Evolutionary conservation across 1,284 basidiomycete genomes (phyloP).

Genomic region (Trichosporon faecale): DNA sequence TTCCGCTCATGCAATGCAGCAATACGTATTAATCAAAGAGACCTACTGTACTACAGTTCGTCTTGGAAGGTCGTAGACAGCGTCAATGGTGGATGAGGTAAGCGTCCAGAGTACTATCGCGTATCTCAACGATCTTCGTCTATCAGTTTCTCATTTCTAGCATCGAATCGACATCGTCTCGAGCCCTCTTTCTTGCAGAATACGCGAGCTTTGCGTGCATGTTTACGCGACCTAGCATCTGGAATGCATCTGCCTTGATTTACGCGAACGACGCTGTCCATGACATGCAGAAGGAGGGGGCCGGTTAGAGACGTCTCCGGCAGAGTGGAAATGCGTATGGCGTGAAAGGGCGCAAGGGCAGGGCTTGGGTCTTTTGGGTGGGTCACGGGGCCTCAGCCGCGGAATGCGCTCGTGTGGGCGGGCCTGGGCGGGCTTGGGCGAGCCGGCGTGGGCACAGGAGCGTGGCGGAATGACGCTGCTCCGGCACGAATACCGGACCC

Average conservation of each 20-base stretch:
- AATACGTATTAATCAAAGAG: too few species aligned
- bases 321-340: not conserved
- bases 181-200: not conserved
- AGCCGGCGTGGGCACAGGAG: not conserved
- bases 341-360: not conserved
- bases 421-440: too few species aligned
- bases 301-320: not conserved
- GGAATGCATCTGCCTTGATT: not conserved
- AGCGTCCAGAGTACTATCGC: not conserved
- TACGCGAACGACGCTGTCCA: not conserved
- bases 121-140: not conserved
- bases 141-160: not conserved
- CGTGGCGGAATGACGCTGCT: not conserved
- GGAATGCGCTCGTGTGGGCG: not conserved
- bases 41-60: too few species aligned
- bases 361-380: too few species aligned
- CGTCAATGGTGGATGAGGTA: not conserved
- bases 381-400: not conserved
- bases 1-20: too few species aligned
- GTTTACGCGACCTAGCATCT: not conserved
- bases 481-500: not conserved
- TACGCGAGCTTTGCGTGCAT: not conserved
- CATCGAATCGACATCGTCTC: not conserved
- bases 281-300: not conserved
- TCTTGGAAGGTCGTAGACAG: too few species aligned